These are phyloP conservation scores for Xylaria sp. DNA, from an alignment of 2,329 filamentous ascomycete genomes.

Conservation along the genomic window DNA sequence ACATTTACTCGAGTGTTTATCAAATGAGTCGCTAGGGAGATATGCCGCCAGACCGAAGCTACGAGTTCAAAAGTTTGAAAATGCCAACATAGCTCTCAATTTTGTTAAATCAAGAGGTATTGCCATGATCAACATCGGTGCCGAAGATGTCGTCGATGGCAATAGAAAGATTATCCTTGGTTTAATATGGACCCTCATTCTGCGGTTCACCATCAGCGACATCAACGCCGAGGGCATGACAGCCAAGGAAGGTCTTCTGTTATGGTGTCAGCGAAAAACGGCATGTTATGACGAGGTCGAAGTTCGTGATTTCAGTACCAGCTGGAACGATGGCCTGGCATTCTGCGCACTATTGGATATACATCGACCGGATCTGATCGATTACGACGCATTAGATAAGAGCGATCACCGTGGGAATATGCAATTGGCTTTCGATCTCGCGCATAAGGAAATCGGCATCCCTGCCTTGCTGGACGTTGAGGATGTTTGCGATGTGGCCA, in stretches of 20 bases:
- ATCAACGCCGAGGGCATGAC: slow-evolving; percentile 99
- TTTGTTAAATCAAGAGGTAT: slow-evolving; percentile 92
- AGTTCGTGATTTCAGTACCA: slow-evolving; percentile 91
- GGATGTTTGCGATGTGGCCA: slow-evolving; percentile 95
- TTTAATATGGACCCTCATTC: slow-evolving; percentile 97
- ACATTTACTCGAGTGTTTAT: slow-evolving; percentile 95
- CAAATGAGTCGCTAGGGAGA: slow-evolving; percentile 91
- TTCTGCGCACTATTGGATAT: slow-evolving; percentile 98
- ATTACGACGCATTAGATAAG: slow-evolving; percentile 95
- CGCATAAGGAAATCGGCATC: slow-evolving; percentile 95
- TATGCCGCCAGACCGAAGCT: slow-evolving; percentile 97
- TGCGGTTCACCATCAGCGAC: slow-evolving; percentile 97
- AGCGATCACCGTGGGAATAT: slow-evolving; percentile 95
- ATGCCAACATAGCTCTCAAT: slow-evolving; percentile 94
- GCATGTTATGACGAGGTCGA: slow-evolving; percentile 98
- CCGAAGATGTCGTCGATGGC: slow-evolving; percentile 97
- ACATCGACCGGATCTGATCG: slow-evolving; percentile 94
- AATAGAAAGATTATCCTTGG: slow-evolving; percentile 98
- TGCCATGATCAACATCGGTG: slow-evolving; percentile 98
- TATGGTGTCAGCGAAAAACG: slow-evolving; percentile 99
- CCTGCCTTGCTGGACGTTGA: slow-evolving; percentile 95
- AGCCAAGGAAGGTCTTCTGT: slow-evolving; percentile 90
- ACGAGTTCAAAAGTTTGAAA: slow-evolving; percentile 96
- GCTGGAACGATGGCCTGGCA: slow-evolving; percentile 97
- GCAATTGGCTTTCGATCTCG: slow-evolving; percentile 97